Base-by-base conservation (phyloP, 1,284 basidiomycete genomes). In the Tilletia indica region DNA sequence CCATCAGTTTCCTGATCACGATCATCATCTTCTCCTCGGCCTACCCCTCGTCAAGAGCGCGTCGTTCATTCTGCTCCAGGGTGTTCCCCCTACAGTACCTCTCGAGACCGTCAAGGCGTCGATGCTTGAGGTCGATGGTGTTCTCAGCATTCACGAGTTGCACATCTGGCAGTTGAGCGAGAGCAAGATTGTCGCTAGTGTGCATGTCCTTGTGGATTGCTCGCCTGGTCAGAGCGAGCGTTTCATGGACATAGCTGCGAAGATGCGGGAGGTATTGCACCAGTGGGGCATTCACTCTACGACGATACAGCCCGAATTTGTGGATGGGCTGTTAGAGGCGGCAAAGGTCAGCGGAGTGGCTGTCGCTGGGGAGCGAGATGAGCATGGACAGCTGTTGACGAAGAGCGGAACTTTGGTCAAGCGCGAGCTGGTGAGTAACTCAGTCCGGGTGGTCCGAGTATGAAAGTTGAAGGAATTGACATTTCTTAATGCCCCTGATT, bases 11-110 rank as follows among this genome's bases (percentile, higher is more conserved):
- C 81, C 87, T 98, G 70, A 99, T 99, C 86, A 96, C 97, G 6
- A 88, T 90, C 73, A 98, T 99, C 85, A 99, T 99, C 77, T 97
- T 98, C 87, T 93, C 92, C 11, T 95, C 93, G 68, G 94, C 97
- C 83, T 99, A 58, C 97, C 97, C 8, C 88, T 99, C 34, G 95
- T 97, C 77, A 92, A 91, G 85, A 94, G 93, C 76, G 93, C 96
- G 3, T 94, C 94, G 12, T 95, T 93, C 86, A 98, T 99, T 82
- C 87, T 99, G n/a, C 87, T 99, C 6, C 97, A 99, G 86, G 96
- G 93, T 58, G 96, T 98, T 1, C 97, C 97, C 0, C 87, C 91
- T 0, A 91, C 91, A 11, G 89, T 99, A 19, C 94, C 93, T 3
- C 88, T 99, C 47, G 93, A 96, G 34, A 89, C 90, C 72, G 92